Percentiles rank a stretch among this genome's conserved stretches.
phyloP scores from a whole-genome alignment of 1,284 basidiomycete species.

The Peniophora sp. region DNA sequence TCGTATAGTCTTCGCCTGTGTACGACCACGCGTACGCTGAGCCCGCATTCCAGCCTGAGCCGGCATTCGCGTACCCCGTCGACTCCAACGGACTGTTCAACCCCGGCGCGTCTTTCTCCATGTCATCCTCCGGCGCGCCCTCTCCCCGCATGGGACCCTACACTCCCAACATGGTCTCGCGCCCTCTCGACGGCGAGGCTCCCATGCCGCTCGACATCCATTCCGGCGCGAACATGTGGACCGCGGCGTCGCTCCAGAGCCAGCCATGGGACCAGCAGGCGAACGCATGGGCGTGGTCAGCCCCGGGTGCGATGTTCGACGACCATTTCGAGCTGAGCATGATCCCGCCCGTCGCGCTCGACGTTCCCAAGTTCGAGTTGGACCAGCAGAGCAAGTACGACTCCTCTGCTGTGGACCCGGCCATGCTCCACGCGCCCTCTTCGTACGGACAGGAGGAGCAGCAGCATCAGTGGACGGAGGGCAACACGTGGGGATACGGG shows the following conservation, averaged over 20 bases:
- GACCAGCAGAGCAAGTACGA: constrained; percentile 6
- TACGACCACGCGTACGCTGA: constrained; percentile 36
- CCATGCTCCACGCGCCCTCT: background rate
- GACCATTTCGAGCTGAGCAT: constrained; percentile 40
- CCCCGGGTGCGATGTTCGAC: constrained; percentile 26
- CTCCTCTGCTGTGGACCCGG: constrained; percentile 4
- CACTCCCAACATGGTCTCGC: constrained; percentile 11
- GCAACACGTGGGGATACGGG: background rate
- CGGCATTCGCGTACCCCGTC: constrained; percentile 28
- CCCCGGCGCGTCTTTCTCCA: constrained; percentile 24
- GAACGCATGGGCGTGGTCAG: constrained; percentile 27
- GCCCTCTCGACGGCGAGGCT: constrained; percentile 11
- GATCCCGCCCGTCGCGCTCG: constrained; percentile 40
- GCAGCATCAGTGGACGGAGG: background rate
- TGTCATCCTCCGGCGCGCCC: constrained; percentile 30
- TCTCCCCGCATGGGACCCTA: constrained; percentile 13
- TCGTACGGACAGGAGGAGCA: background rate
- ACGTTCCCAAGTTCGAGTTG: constrained; percentile 20
- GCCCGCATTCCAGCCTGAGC: constrained; percentile 14
- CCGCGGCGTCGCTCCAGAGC: constrained; percentile 16
- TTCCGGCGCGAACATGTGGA: constrained; percentile 8
- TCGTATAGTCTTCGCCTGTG: constrained; percentile 26
- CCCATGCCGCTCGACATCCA: constrained; percentile 1
- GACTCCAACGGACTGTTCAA: constrained; percentile 19
- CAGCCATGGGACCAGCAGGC: constrained; percentile 20